Base-by-base conservation (phyloP, 345 rosid genomes). In the Hirschfeldia incana region DNA sequence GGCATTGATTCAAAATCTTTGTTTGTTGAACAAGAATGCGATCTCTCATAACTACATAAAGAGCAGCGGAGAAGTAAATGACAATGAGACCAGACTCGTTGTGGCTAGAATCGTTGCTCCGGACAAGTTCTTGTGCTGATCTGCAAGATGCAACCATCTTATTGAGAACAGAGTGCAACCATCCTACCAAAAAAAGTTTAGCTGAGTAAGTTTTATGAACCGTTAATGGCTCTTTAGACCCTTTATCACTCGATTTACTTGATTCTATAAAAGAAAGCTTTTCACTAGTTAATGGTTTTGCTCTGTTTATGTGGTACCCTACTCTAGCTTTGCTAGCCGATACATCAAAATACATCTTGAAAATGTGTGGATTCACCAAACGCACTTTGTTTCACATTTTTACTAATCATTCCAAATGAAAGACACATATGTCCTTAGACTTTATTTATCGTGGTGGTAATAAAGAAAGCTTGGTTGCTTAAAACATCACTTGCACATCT, bases 71-170 rank as follows among this genome's bases (percentile, higher is more conserved):
- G 88, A 85, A 62, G 91, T 28, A 65, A 91, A 80, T 30, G 88
- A 81, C 5, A 89, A 69, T 21, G 87, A 80, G 0, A 73, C 76
- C 8, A 92, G 85, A 11, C 88, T 86, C 13, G 81, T 82, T 8
- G 97, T 93, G 15, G 91, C 84, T 59, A 91, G 86, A 57, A 91
- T 83, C 2, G 97, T 92, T 9, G 87, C 21, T 21, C 21, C 85
- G 16, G 70, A 84, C 58, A 90, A 59, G 66, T 78, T 78, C 65
- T 27, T 74, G 76, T 65, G 72, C 2, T 80, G n/a, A 32, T 87
- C 85, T 21, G 21, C 21, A 21, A 21, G 21, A 21, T 44, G 74
- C 71, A 72, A 89, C 85, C 79, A 88, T 86, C 65, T 88, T 81
- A 8, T 83, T 84, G 81, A 87, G 86, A 83, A 85, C 87, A 68